Conservation (phyloP, 23 red algal species). For the Agarophyton chilense region DNA sequence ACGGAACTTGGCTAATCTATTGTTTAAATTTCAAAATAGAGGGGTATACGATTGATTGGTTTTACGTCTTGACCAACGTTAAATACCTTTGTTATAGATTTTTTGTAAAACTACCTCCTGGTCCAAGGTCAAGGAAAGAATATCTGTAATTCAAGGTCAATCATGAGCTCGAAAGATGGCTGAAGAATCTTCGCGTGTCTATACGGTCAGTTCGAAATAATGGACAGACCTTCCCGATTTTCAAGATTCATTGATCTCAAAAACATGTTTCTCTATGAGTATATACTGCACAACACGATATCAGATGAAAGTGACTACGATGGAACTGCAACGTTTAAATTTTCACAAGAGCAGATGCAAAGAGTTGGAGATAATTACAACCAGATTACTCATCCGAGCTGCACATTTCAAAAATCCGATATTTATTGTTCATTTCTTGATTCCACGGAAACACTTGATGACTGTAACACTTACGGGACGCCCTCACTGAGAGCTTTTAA, state of each 20-base stretch:
- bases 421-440: background rate
- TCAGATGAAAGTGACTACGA: background rate
- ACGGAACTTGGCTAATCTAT: slow-evolving; percentile 7
- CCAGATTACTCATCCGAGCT: background rate
- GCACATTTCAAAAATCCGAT: background rate
- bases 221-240: background rate
- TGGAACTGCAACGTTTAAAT: background rate
- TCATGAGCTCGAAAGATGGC: slow-evolving; percentile 18
- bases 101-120: too few relatives aligned
- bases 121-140: background rate
- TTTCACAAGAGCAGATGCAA: background rate
- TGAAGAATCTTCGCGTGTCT: slow-evolving; percentile 36
- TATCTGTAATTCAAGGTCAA: background rate
- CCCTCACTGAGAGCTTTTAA: background rate
- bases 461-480: background rate
- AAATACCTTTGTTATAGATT: too few relatives aligned
- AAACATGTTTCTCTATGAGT: background rate
- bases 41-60: too few relatives aligned
- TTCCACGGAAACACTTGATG: background rate
- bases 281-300: slow-evolving; percentile 54
- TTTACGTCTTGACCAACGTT: too few relatives aligned
- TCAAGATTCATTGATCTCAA: background rate
- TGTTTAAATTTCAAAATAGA: background rate
- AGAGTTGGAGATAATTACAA: background rate
- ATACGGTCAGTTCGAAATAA: slow-evolving; percentile 11